phyloP scores from a whole-genome alignment of 441 rosid genomes.

The Cnidoscolus chayamansa region DNA sequence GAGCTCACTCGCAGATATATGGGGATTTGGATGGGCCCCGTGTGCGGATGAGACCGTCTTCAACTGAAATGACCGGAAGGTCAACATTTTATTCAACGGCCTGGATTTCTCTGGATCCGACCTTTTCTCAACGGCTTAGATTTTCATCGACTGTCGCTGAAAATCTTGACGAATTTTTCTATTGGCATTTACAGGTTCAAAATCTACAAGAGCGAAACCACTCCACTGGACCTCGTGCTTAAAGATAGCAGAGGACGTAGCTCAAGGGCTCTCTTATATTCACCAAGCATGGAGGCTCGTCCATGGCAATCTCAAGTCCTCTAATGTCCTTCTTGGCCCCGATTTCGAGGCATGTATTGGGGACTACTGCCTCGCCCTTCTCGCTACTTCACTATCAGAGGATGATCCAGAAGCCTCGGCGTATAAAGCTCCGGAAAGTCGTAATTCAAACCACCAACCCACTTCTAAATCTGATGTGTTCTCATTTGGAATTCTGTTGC shows the following conservation, averaged over 20 bases:
- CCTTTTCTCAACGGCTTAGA: too few relatives aligned
- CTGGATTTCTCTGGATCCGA: too few relatives aligned
- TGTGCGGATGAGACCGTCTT: too few relatives aligned
- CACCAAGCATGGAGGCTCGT: conserved; percentile 70
- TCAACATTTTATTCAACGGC: neutral
- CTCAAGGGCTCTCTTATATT: conserved; percentile 70
- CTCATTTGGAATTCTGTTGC: conserved; percentile 69
- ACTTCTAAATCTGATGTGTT: conserved; percentile 72
- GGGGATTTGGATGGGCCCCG: neutral
- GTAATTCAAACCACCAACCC: conserved; percentile 40
- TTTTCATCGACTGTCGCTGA: too few relatives aligned
- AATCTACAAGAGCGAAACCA: conserved; percentile 75
- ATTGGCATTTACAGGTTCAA: conserved; percentile 47
- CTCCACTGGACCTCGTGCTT: conserved; percentile 96
- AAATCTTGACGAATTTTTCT: too few relatives aligned
- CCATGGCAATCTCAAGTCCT: conserved; percentile 82
- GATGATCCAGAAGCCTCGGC: conserved; percentile 53
- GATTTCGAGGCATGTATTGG: conserved; percentile 84
- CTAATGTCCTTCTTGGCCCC: conserved; percentile 72
- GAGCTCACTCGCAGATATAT: neutral
- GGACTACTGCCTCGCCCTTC: conserved; percentile 66
- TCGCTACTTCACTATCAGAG: conserved; percentile 35
- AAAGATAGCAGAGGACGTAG: conserved; percentile 95
- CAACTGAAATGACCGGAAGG: neutral
- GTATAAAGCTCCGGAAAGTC: conserved; percentile 69